Evolutionary conservation across 2,329 filamentous ascomycete species (phyloP), one percentile per base, ranked within the genome.

Genomic region (Claviceps humidiphila): DNA sequence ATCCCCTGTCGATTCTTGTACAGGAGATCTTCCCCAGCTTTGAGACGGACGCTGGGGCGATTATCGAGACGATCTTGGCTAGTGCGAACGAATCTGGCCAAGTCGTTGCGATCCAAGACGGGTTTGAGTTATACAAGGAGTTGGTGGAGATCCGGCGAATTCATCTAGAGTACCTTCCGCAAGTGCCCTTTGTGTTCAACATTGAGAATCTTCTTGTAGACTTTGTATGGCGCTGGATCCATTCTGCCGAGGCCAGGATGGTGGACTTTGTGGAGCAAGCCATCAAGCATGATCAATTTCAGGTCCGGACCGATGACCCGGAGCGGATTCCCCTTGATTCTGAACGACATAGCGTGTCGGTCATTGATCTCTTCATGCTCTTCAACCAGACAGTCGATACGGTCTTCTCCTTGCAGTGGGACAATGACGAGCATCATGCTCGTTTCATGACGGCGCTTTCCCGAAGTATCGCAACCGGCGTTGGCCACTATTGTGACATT

Each of bases 141-240:
- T 74, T 98, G 53, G 84, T 91, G 20, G 85, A 87, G 58, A 88
- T 96, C 55, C 84, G 93, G 34, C 76, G 79, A 38, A 88, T 95
- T 26, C 90, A 96, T 65, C 75, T 78, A 7, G 78, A 87, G 56
- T 84, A 82, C 22, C 75, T 96, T 17, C 87, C 87, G 0, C 75
- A 75, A 58, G 73, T 81, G 55, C 79, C 81, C 1, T 98, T 97
- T 65, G 84, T 83, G 4, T 96, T 97, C 65, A 82, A 89, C 58
- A 79, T 98, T 44, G 93, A 98, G 67, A 80, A 83, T 43, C 72
- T 95, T 16, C 75, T 98, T 17, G 86, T 90, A 56, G 85, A 87
- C 39, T 98, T 97, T 66, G 93, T 97, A 5, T 97, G 90, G 90
- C 82, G 89, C 54, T 98, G 90, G 90, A 88, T 98, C 56, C 77